Base-by-base conservation (phyloP, 306 rosid genomes). In the Glycyrrhiza uralensis region DNA sequence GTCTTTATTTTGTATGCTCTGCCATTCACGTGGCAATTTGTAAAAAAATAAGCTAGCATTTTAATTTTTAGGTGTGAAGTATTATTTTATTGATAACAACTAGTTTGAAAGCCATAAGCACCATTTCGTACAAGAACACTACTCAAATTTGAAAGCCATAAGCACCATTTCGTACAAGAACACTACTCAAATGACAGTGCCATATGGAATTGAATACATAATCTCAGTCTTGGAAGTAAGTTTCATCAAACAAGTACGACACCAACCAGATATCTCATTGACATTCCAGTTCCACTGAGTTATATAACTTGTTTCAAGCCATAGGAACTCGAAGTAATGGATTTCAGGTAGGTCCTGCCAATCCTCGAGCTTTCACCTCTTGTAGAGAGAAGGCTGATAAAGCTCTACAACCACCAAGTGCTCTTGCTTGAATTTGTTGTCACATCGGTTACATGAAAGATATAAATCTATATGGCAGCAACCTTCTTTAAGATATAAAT, bases 41-140 rank as follows among this genome's bases (percentile, higher is more conserved):
- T 72, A 56, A 62, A 64, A 72, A 71, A 64, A 42, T 79, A 78
- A 72, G 70, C 45, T 12, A 68, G 79, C 42, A 58, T 50, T 49
- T 35, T n/a, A n/a, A n/a, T n/a, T n/a, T n/a, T n/a, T 54, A 66
- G 71, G 39, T 12, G 32, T 39, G 38, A 20, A 32, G 45, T 19
- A 69, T 59, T 30, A 35, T 68, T 39, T 14, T 49, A 47, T 19
- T 6, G 14, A 18, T 38, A 23, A 39, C 23, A 68, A 56, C 69
- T 44, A 1, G 45, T 18, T 18, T 63, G 74, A 71, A 70, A 62
- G 51, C 59, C 30, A 29, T 47, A 65, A 60, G 75, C 50, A 65
- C 18, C 15, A 18, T 15, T 65, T 66, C 10, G 1, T 52, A 42
- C 51, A 75, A 42, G 33, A 70, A 61, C 47, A 61, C 49, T 19